phyloP scores from a whole-genome alignment of 23 red algal genomes.

The Cyanidiococcus yangmingshanensis region DNA sequence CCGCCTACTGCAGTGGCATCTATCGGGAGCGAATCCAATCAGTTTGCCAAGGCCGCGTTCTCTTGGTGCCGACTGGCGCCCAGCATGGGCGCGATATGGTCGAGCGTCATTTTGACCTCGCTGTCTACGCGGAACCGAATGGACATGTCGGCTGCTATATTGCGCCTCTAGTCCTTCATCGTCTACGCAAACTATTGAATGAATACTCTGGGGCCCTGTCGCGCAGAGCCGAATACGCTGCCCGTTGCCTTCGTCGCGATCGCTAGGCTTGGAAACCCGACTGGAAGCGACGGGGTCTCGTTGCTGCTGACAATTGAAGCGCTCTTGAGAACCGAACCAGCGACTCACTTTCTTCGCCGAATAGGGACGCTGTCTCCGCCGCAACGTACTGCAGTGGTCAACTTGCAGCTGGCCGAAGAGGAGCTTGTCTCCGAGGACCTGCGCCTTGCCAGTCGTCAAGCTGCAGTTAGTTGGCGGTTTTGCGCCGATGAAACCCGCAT shows the following conservation, averaged over 20 bases:
- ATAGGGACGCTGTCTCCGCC: not conserved
- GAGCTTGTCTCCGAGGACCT: not conserved
- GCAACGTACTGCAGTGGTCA: not conserved
- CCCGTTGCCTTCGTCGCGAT: not conserved
- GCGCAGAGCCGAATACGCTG: not conserved
- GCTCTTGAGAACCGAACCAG: not conserved
- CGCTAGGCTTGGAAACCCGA: not conserved
- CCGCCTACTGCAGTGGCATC: not conserved
- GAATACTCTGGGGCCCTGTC: not conserved
- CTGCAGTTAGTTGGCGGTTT: not conserved
- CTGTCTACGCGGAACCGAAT: slow-evolving; percentile 8
- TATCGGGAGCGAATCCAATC: slow-evolving; percentile 1
- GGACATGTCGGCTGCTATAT: not conserved
- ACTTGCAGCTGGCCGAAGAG: not conserved
- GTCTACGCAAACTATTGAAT: not conserved
- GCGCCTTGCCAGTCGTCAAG: not conserved
- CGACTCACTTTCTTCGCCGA: not conserved
- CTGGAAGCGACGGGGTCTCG: not conserved
- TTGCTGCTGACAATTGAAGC: not conserved
- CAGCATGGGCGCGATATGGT: not conserved
- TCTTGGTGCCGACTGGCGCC: not conserved
- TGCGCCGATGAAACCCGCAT: slow-evolving; percentile 3
- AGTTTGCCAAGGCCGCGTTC: not conserved
- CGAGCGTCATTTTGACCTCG: not conserved
- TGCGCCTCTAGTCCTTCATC: not conserved